These are phyloP conservation scores for Prunus yedoensis DNA, from an alignment of 331 rosid genomes.

Conservation along the genomic window DNA sequence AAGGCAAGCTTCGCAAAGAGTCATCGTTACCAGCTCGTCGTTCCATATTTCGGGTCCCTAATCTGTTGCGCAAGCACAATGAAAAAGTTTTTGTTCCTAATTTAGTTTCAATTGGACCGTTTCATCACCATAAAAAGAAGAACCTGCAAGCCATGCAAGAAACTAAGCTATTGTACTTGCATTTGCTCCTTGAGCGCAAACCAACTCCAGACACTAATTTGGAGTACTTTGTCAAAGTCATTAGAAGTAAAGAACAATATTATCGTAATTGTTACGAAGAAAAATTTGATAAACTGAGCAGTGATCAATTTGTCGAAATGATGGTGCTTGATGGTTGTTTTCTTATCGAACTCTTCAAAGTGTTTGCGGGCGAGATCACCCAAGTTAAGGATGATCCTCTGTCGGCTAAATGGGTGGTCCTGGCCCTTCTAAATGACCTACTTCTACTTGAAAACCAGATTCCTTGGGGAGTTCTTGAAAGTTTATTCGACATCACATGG, in stretches of 20 bases:
- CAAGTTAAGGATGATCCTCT: background rate
- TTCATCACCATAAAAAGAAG: constrained; percentile 11
- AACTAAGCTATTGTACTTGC: background rate
- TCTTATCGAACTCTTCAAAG: background rate
- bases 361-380: no score
- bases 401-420: background rate
- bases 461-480: background rate
- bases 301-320: background rate
- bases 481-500: background rate
- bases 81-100: background rate
- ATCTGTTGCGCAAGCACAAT: background rate
- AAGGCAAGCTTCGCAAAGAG: background rate
- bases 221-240: background rate
- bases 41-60: constrained; percentile 1
- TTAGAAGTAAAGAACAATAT: background rate
- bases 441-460: constrained; percentile 14
- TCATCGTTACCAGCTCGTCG: background rate
- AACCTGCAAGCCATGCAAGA: background rate
- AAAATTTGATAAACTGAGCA: background rate
- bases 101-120: constrained; percentile 14
- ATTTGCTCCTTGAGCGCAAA: background rate
- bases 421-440: background rate
- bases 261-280: background rate
- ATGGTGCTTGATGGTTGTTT: background rate
- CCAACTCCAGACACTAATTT: background rate